phyloP scores from a whole-genome alignment of 805 yeast species.

The Millerago galiae region DNA sequence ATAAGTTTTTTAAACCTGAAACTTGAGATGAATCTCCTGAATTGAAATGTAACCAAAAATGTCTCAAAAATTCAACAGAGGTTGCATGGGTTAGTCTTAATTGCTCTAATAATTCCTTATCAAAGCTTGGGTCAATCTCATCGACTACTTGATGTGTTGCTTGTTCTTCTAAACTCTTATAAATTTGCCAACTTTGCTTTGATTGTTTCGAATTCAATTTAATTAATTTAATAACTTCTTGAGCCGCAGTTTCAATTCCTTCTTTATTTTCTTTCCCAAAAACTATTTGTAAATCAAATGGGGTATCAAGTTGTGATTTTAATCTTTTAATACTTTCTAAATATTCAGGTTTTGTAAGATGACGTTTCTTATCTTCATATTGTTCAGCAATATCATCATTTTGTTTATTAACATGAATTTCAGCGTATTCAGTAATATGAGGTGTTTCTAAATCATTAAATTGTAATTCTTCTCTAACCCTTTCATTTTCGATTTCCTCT shows the following conservation, averaged over 20 bases:
- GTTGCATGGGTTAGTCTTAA: constrained; percentile 62
- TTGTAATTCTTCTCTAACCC: constrained; percentile 37
- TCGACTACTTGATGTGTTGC: constrained; percentile 21
- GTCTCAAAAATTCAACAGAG: constrained; percentile 67
- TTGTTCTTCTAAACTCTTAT: constrained; percentile 20
- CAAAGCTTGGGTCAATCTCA: constrained; percentile 28
- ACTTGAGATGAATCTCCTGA: constrained; percentile 42
- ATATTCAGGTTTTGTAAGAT: constrained; percentile 20
- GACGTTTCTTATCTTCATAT: constrained; percentile 6
- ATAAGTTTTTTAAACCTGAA: constrained; percentile 36
- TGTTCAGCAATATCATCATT: constrained; percentile 12
- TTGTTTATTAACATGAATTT: constrained; percentile 26
- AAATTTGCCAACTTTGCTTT: constrained; percentile 36
- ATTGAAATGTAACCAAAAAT: constrained; percentile 63
- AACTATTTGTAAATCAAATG: constrained; percentile 26
- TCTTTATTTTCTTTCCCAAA: constrained; percentile 21
- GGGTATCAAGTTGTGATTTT: constrained; percentile 12
- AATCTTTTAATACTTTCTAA: constrained; percentile 15
- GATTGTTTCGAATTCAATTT: constrained; percentile 50
- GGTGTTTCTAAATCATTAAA: constrained; percentile 46
- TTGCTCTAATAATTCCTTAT: constrained; percentile 37
- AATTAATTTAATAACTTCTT: constrained; percentile 41
- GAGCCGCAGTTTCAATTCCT: constrained; percentile 35
- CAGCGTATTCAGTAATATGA: constrained; percentile 45
- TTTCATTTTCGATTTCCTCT: constrained; percentile 31